Percentiles rank a stretch among this genome's conserved stretches.
Conservation (phyloP, 176 grass and related monocot species). For the Zoysia japonica region DNA sequence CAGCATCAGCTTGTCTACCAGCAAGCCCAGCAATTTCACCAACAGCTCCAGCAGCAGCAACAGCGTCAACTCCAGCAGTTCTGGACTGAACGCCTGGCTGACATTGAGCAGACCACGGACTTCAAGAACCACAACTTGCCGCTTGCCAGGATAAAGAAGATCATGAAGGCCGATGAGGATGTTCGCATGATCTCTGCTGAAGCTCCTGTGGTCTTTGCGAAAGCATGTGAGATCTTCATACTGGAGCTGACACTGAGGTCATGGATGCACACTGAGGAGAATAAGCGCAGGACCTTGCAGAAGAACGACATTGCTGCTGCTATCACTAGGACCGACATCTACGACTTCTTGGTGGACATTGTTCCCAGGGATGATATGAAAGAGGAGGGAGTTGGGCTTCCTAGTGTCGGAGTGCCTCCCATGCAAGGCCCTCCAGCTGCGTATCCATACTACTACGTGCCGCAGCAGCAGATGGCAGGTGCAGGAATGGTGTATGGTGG, state of each 20-base stretch:
- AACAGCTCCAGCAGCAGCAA: conserved; percentile 47
- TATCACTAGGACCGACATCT: conserved; percentile 49
- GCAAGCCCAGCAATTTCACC: conserved; percentile 9
- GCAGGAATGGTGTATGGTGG: conserved; percentile 37
- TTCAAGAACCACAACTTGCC: conserved; percentile 61
- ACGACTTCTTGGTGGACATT: conserved; percentile 68
- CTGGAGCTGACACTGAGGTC: conserved; percentile 59
- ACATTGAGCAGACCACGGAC: conserved; percentile 46
- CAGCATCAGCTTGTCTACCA: conserved; percentile 58
- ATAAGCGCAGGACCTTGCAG: conserved; percentile 60
- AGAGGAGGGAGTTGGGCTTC: conserved; percentile 9
- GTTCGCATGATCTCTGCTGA: conserved; percentile 66
- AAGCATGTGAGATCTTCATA: conserved; percentile 78
- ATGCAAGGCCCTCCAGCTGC: conserved; percentile 39
- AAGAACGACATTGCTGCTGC: conserved; percentile 53
- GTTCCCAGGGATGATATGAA: conserved; percentile 45
- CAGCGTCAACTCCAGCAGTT: conserved; percentile 52
- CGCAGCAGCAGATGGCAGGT: conserved; percentile 34
- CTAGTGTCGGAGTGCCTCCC: conserved; percentile 28
- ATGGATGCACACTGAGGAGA: conserved; percentile 56
- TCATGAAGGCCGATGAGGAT: conserved; percentile 72
- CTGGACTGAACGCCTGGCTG: conserved; percentile 52
- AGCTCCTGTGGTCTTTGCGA: conserved; percentile 54
- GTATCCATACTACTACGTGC: conserved; percentile 40
- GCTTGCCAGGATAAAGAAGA: conserved; percentile 73